Conservation (phyloP, 2,329 filamentous ascomycete genomes). For the Zymoseptoria crescenta region DNA sequence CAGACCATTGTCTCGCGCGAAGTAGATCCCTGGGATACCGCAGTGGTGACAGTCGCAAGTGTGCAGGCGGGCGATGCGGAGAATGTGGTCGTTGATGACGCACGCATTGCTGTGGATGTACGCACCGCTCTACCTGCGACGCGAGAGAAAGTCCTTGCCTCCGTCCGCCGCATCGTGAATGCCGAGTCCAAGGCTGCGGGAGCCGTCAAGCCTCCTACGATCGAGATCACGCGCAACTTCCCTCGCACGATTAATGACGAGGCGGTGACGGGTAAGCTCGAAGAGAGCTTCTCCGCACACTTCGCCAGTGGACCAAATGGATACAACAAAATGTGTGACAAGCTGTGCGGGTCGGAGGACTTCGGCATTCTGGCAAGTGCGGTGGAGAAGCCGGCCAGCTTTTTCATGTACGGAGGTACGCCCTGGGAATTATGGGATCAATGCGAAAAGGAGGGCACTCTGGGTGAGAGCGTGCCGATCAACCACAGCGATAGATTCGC, state of each 20-base stretch:
- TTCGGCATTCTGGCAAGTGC: constrained; percentile 49
- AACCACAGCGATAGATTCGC: constrained; percentile 56
- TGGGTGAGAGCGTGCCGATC: constrained; percentile 45
- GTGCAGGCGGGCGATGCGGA: constrained; percentile 53
- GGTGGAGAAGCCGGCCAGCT: constrained; percentile 44
- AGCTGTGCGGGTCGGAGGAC: constrained; percentile 48
- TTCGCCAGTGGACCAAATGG: constrained; percentile 33
- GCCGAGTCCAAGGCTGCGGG: constrained; percentile 48
- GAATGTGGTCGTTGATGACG: constrained; percentile 52
- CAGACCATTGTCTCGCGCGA: constrained; percentile 53
- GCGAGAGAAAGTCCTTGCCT: constrained; percentile 40
- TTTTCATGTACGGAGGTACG: constrained; percentile 51
- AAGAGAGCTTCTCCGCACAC: constrained; percentile 38
- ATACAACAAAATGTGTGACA: constrained; percentile 35
- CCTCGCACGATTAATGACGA: constrained; percentile 49
- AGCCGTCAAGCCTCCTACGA: constrained; percentile 35
- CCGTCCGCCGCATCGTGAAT: constrained; percentile 47
- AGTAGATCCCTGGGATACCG: constrained; percentile 45
- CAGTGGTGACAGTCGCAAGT: constrained; percentile 51
- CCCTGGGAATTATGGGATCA: constrained; percentile 45
- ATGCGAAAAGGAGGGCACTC: constrained; percentile 37
- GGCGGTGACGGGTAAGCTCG: constrained; percentile 35
- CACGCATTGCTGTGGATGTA: constrained; percentile 49
- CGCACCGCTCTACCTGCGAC: constrained; percentile 41
- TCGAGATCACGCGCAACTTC: constrained; percentile 36